Percentiles rank a stretch among this genome's conserved stretches.
Evolutionary conservation across 495 filamentous ascomycete species (phyloP).

Genomic region (Echria macrotheca): DNA sequence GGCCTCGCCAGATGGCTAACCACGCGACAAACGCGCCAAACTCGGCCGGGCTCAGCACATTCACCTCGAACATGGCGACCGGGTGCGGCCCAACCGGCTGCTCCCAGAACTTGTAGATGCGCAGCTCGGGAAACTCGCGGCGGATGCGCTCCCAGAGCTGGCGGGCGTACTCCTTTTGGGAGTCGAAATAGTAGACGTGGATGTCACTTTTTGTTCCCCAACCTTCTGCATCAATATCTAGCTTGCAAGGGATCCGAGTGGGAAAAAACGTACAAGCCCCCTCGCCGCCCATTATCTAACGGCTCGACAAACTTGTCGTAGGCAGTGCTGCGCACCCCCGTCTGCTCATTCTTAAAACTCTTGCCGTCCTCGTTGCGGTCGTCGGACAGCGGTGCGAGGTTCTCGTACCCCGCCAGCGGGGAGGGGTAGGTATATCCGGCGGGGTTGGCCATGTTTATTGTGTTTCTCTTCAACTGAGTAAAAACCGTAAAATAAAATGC

Average conservation of each 20-base stretch:
- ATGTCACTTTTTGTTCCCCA: no score
- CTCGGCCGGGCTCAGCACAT: constrained; percentile 76
- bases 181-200: constrained; percentile 76
- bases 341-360: constrained; percentile 54
- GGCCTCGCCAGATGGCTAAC: constrained; percentile 78
- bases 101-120: constrained; percentile 75
- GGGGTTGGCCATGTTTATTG: constrained; percentile 13
- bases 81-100: constrained; percentile 76
- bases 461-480: no score
- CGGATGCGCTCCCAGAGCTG: constrained; percentile 74
- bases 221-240: no score
- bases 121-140: constrained; percentile 81
- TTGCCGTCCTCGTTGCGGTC: constrained; percentile 64
- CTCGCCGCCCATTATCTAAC: constrained; percentile 52
- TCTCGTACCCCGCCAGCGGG: constrained; percentile 62
- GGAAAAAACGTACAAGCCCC: constrained; percentile 47
- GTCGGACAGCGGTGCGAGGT: constrained; percentile 53
- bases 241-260: no score
- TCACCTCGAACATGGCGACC: constrained; percentile 88
- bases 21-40: constrained; percentile 85
- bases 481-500: no score
- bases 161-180: constrained; percentile 58
- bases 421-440: constrained; percentile 52
- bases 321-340: constrained; percentile 52
- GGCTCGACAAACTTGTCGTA: constrained; percentile 63